A percentile compares a stretch with the other conserved stretches of the same genome.
Conservation (phyloP, 345 rosid species). For the Acer saccharum region DNA sequence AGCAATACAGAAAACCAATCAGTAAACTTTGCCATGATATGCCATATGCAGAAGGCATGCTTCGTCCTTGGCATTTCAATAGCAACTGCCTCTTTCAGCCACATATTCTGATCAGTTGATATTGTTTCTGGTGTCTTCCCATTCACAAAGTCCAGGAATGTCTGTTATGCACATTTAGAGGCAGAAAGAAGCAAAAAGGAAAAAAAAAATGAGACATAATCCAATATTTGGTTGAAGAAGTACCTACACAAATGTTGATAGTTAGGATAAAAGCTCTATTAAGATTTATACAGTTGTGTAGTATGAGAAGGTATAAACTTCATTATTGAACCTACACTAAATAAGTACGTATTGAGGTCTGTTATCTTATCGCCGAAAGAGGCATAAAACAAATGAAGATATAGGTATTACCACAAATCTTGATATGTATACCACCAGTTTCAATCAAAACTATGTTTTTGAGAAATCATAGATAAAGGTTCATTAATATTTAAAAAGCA, state of each 20-base stretch:
- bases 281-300: neutral
- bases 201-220: neutral
- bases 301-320: neutral
- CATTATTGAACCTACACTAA: neutral
- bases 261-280: neutral
- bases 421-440: constrained; percentile 1
- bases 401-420: neutral
- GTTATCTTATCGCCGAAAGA: neutral
- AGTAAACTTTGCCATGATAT: constrained; percentile 53
- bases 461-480: neutral
- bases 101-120: constrained; percentile 59
- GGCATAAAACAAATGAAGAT: neutral
- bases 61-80: constrained; percentile 50
- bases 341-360: neutral
- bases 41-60: constrained; percentile 64
- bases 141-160: constrained; percentile 60
- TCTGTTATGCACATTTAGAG: constrained; percentile 26
- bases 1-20: constrained; percentile 63
- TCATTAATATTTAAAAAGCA: too few relatives aligned
- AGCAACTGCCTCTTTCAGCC: constrained; percentile 60
- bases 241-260: neutral
- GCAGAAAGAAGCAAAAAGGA: neutral
- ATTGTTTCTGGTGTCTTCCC: constrained; percentile 57
- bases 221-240: neutral
- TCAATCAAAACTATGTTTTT: neutral